Evolutionary conservation across 768 basidiomycete genomes (phyloP), one percentile per base, ranked within the genome.

Genomic region (Crassisporium funariophilum): DNA sequence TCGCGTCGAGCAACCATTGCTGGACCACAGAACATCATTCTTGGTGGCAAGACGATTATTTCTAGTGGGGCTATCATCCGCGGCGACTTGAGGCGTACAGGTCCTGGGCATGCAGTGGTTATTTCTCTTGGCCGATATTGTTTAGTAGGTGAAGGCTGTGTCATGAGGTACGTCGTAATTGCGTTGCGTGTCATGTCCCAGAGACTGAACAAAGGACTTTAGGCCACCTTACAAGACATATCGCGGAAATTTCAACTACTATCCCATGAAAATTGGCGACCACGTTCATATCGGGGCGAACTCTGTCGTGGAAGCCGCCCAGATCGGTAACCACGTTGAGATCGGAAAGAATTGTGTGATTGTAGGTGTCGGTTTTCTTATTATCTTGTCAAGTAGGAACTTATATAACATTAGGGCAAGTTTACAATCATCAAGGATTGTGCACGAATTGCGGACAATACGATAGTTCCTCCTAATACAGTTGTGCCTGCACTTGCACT

Each of bases 351-450:
- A 92, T 62, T 95, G 95, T 62, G 83, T 98, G 52, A 91, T 99
- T 54, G 95, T 94, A 57, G 50, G 87, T 69, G 9, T 47, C 46
- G 29, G 24, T 15, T 11, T 22, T 15, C n/a, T 37, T 5, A 40
- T 24, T n/a, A 27, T 10, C n/a, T 13, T 19, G 16, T 5, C 24
- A 33, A 4, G 16, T 27, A 15, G n/a, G 2, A 10, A 10, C n/a
- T 19, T 41, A 33, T 4, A 17, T 24, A 17, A 21, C 20, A 11
- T 4, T 57, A 98, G 95, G 95, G 97, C 17, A 94, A 97, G 65
- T 97, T 98, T 59, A 86, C 88, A 0, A 94, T 95, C 47, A 94
- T 98, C 65, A 97, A 98, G 63, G 95, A 98, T 60, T 95, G 94
- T 55, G 91, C 88, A 3, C 84, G 82, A 50, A 84, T 99, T 17